phyloP scores from a whole-genome alignment of 805 yeast species.

The Barnettozyma vustinii region DNA sequence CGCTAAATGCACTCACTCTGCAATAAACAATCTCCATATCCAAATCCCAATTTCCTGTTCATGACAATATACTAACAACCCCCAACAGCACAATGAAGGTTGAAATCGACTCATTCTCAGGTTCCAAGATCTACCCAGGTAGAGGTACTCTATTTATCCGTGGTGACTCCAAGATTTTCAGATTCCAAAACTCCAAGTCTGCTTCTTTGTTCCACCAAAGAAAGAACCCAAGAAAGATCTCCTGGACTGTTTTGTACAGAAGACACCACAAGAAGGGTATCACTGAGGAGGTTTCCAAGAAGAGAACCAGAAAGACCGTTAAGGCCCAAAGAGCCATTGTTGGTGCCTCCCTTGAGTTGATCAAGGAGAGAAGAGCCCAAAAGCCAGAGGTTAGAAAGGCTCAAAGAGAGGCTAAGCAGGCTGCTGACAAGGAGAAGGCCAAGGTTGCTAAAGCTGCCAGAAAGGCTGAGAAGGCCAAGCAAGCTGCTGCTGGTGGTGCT shows the following conservation, averaged over 20 bases:
- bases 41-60: too few relatives aligned
- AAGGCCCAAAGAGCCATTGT: slow-evolving; percentile 99
- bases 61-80: slow-evolving; percentile 17
- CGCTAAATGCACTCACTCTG: too few relatives aligned
- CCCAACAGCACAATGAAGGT: slow-evolving; percentile 82
- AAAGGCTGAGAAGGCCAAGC: slow-evolving; percentile 88
- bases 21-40: too few relatives aligned
- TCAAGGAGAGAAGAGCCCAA: slow-evolving; percentile 93
- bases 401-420: slow-evolving; percentile 86
- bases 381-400: slow-evolving; percentile 99
- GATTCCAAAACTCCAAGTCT: slow-evolving; percentile 97
- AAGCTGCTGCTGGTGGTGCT: slow-evolving; percentile 69
- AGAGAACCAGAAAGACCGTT: slow-evolving; percentile 95
- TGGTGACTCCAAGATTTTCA: slow-evolving; percentile 99
- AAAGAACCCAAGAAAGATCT: slow-evolving; percentile 99
- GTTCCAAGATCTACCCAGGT: slow-evolving; percentile 99
- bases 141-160: slow-evolving; percentile 99
- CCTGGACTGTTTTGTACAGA: slow-evolving; percentile 99
- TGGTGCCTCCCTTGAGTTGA: slow-evolving; percentile 98
- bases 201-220: slow-evolving; percentile 98
- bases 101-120: slow-evolving; percentile 99
- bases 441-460: slow-evolving; percentile 90
- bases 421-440: slow-evolving; percentile 81
- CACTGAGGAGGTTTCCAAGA: slow-evolving; percentile 96
- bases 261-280: slow-evolving; percentile 99